Conservation (phyloP, 768 basidiomycete genomes). For the Lenzites betulinus region DNA sequence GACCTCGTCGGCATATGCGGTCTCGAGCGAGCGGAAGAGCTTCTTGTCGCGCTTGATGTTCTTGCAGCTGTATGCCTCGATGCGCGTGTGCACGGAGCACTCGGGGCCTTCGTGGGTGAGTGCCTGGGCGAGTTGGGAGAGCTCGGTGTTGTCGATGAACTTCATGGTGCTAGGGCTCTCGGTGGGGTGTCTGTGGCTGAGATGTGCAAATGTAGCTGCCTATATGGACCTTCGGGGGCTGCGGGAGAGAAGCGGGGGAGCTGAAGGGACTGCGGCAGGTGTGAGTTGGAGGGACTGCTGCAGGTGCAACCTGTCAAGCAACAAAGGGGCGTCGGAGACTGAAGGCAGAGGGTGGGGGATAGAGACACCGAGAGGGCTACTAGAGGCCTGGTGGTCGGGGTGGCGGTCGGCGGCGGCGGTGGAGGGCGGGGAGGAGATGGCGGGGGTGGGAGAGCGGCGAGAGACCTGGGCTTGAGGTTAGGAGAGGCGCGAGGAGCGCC, state of each 20-base stretch:
- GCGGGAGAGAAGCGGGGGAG: not conserved
- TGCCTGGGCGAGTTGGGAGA: slow-evolving; percentile 73
- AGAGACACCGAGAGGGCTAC: slow-evolving; percentile 1
- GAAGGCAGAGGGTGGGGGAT: not conserved
- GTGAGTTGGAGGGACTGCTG: not conserved
- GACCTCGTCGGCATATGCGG: slow-evolving; percentile 78
- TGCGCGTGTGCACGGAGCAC: slow-evolving; percentile 85
- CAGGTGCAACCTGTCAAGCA: not conserved
- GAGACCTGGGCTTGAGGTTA: not conserved
- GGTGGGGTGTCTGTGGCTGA: not conserved
- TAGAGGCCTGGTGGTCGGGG: slow-evolving; percentile 1
- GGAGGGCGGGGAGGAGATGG: not conserved
- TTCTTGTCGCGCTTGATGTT: slow-evolving; percentile 96
- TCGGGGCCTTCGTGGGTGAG: slow-evolving; percentile 87
- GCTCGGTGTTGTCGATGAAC: slow-evolving; percentile 82
- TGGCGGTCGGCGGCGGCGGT: not conserved
- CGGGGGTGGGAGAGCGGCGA: slow-evolving; percentile 6
- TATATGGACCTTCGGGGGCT: not conserved
- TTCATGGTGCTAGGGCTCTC: slow-evolving; percentile 64
- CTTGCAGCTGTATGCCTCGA: slow-evolving; percentile 98
- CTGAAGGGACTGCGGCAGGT: slow-evolving; percentile 6
- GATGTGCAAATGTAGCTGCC: not conserved
- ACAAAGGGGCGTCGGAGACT: not conserved
- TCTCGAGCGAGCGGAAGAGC: slow-evolving; percentile 90
- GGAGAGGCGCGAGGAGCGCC: slow-evolving; percentile 9